Evolutionary conservation across 1,284 basidiomycete species (phyloP), one percentile per base, ranked within the genome.

Genomic region (Trichosporon inkin): DNA sequence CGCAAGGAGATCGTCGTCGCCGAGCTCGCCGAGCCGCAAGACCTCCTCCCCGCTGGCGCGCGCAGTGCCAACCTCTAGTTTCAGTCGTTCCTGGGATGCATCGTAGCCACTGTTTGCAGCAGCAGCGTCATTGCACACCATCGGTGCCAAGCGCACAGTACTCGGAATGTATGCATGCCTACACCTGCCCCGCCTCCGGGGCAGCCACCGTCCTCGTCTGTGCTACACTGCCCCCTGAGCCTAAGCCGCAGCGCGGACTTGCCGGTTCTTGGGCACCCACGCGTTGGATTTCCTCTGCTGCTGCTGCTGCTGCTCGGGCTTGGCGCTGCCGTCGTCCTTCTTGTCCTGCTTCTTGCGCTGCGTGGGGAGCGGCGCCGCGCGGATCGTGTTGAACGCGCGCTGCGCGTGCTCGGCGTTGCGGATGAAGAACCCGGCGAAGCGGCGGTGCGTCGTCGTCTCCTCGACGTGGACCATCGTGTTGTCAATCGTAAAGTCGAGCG

Each of bases 361-460:
- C 28, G 72, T 74, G 2, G 86, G 86, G 13, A 88, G 80, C 13
- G 91, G 89, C 64, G 84, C 82, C 57, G 82, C 83, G 67, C 85
- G 85, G 67, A 93, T 81, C 58, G 86, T 86, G 70, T 92, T 90
- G 66, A 88, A 83, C 55, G 92, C 88, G 62, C 89, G 84, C 73
- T 90, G 88, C 11, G 91, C 87, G 68, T 92, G 85, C 77, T 94
- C 91, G 5, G 91, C 90, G 78, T 93, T 93, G 66, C 92, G 87
- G 79, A 97, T 92, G 81, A 97, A 97, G 90, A 92, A 96, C 40
- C 93, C 92, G 2, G 92, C 94, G 73, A 91, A 97, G 58, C 92
- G 86, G 54, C 94, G 81, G 20, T 93, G 92, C 13, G 95, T 87
- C 0, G 92, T 93, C 16, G 89, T 91, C 77, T 98, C 93, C 16